These are phyloP conservation scores for Entonaema liquescens DNA, from an alignment of 495 filamentous ascomycete genomes.

Conservation along the genomic window DNA sequence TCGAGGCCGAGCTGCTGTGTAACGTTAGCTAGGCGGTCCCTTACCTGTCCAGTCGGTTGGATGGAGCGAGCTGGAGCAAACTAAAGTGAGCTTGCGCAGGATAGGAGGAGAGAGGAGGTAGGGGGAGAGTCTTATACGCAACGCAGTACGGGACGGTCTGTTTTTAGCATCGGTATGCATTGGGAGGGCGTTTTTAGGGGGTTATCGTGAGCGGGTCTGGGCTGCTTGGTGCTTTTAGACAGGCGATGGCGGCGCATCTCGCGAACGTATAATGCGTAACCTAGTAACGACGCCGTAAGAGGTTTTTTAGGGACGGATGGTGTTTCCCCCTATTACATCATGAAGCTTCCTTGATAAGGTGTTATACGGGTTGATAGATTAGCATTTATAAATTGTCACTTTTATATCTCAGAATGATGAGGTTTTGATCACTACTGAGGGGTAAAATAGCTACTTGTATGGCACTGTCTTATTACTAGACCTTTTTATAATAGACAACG, in stretches of 20 bases:
- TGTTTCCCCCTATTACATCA: neutral
- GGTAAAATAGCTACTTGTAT: too few relatives aligned
- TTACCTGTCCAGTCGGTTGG: neutral
- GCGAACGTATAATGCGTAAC: neutral
- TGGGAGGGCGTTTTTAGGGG: constrained; percentile 18
- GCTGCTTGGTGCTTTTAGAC: constrained; percentile 9
- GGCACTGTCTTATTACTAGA: too few relatives aligned
- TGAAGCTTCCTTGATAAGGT: neutral
- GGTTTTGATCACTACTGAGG: neutral
- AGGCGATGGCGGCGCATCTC: neutral
- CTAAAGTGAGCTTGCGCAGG: neutral
- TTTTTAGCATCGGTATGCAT: constrained; percentile 27
- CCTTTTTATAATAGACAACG: too few relatives aligned
- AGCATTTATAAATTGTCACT: neutral
- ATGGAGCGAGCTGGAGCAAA: neutral
- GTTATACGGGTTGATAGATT: neutral
- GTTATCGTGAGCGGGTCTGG: neutral
- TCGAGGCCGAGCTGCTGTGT: constrained; percentile 91
- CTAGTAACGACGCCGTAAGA: neutral
- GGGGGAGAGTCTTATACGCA: neutral
- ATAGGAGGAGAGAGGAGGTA: neutral
- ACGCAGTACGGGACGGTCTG: neutral
- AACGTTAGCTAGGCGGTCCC: constrained; percentile 64
- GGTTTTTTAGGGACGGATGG: neutral
- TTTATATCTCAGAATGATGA: neutral